Evolutionary conservation across 2,329 filamentous ascomycete species (phyloP).

Genomic region (Botrytis fabae): DNA sequence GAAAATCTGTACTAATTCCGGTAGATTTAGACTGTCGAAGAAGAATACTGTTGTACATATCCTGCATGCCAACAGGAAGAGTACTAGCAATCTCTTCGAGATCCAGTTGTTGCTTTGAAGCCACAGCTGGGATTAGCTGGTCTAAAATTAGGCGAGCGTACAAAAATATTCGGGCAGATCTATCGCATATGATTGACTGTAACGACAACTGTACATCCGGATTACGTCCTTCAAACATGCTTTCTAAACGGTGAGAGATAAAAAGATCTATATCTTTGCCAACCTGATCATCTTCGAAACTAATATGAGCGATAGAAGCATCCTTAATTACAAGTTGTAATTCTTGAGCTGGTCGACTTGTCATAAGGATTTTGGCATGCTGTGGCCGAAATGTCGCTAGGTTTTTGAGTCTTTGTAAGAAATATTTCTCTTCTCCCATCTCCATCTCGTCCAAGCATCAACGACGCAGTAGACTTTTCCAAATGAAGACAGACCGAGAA

Average conservation of each 20-base stretch:
- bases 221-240: not conserved
- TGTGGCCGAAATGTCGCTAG: constrained; percentile 40
- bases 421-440: constrained; percentile 37
- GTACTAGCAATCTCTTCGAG: not conserved
- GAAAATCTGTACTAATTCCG: constrained; percentile 21
- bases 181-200: not conserved
- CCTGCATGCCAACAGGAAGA: constrained; percentile 32
- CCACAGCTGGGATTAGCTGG: not conserved
- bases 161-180: constrained; percentile 3
- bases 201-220: not conserved
- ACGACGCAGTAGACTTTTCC: constrained; percentile 47
- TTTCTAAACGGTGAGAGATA: not conserved
- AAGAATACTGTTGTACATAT: constrained; percentile 35
- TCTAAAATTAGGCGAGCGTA: constrained; percentile 13
- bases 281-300: constrained; percentile 43
- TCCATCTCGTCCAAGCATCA: constrained; percentile 54
- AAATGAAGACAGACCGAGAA: constrained; percentile 27
- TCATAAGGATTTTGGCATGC: constrained; percentile 46
- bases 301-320: constrained; percentile 38
- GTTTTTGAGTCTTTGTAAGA: constrained; percentile 41
- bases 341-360: constrained; percentile 43
- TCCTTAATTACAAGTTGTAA: constrained; percentile 41
- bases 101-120: not conserved
- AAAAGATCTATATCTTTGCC: constrained; percentile 40
- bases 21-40: constrained; percentile 23